A percentile compares a stretch with the other conserved stretches of the same genome.
Conservation (phyloP, 768 basidiomycete genomes). For the Collybiopsis confluens region DNA sequence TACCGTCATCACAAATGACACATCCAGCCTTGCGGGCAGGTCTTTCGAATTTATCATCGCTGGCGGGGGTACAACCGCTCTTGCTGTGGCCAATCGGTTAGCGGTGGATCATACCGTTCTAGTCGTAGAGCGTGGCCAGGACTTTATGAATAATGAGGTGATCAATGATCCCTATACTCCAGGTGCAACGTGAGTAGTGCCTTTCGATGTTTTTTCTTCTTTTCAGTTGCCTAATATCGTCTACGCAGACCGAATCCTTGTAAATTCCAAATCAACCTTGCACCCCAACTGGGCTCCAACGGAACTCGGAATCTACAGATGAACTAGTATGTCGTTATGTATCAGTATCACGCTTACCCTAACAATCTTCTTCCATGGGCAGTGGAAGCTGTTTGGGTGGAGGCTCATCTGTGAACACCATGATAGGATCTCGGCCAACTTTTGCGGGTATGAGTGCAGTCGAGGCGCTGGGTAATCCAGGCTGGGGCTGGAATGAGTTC, state of each 20-base stretch:
- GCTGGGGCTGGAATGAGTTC: conserved; percentile 30
- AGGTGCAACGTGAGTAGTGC: not conserved
- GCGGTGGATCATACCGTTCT: conserved; percentile 16
- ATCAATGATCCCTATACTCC: not conserved
- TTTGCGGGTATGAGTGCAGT: conserved; percentile 14
- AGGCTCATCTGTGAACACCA: conserved; percentile 23
- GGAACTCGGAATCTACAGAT: conserved; percentile 4
- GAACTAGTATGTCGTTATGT: conserved; percentile 11
- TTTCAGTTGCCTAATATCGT: too few species aligned
- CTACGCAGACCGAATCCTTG: not conserved
- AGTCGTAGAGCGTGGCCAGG: conserved; percentile 26
- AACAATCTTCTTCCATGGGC: too few species aligned
- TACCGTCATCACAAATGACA: conserved; percentile 15
- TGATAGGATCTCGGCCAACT: conserved; percentile 19
- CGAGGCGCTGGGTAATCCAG: conserved; percentile 16
- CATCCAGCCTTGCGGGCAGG: conserved; percentile 1
- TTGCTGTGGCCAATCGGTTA: conserved; percentile 21
- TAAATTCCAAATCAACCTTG: not conserved
- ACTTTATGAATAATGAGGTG: conserved; percentile 12
- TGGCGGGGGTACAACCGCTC: conserved; percentile 17
- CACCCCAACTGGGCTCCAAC: conserved; percentile 14
- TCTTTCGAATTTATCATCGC: conserved; percentile 15
- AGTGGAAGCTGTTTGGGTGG: conserved; percentile 21
- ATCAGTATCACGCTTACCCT: too few species aligned
- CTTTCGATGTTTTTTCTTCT: too few species aligned